phyloP scores from a whole-genome alignment of 2,329 filamentous ascomycete genomes.

The Didymella exigua region DNA sequence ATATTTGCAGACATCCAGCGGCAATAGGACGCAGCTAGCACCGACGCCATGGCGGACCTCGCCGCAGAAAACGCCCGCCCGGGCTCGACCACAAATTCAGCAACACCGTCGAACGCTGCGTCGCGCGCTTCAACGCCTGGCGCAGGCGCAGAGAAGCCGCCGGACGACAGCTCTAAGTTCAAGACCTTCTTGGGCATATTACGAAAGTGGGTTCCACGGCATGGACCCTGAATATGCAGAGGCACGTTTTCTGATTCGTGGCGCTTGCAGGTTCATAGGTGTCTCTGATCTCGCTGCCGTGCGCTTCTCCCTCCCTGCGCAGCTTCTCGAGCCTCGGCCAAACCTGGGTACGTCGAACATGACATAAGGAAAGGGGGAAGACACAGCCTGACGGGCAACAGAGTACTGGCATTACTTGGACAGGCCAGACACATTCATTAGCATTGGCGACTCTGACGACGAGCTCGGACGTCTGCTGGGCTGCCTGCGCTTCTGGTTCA shows the following conservation, averaged over 20 bases:
- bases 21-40: conserved; percentile 9
- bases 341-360: conserved; percentile 69
- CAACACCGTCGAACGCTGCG: conserved; percentile 41
- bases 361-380: not conserved
- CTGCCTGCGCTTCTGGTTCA: conserved; percentile 96
- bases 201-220: conserved; percentile 69
- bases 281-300: conserved; percentile 94
- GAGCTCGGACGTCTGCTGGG: conserved; percentile 92
- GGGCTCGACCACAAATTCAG: conserved; percentile 32
- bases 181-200: conserved; percentile 87
- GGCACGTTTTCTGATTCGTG: conserved; percentile 18
- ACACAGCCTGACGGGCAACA: conserved; percentile 43
- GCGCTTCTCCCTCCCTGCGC: conserved; percentile 92
- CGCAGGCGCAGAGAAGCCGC: conserved; percentile 58
- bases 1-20: not conserved
- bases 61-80: conserved; percentile 35
- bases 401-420: conserved; percentile 99
- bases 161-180: conserved; percentile 85
- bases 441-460: conserved; percentile 87
- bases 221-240: conserved; percentile 9
- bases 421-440: conserved; percentile 85
- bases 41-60: conserved; percentile 40
- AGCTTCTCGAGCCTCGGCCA: conserved; percentile 92
- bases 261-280: conserved; percentile 78
- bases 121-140: conserved; percentile 46